Evolutionary conservation across 1,139 yeast genomes (phyloP), one percentile per base, ranked within the genome.

Genomic region (Scheffersomyces quercinus): DNA sequence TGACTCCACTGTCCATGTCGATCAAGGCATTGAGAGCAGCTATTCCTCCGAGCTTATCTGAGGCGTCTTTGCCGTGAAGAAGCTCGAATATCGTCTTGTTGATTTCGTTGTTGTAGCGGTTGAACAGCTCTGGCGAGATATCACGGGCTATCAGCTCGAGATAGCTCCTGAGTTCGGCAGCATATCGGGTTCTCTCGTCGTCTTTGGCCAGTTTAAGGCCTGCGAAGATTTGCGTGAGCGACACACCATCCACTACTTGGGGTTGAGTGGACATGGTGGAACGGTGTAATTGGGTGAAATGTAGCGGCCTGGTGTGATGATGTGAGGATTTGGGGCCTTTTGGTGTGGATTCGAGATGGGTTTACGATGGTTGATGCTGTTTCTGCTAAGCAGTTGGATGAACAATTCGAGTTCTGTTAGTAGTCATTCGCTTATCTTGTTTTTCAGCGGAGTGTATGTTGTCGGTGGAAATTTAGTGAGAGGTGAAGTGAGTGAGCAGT

Each of bases 21-120:
- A 93, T 88, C 51, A 93, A 75, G 11, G 95, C 83, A 64, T 89
- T 95, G 47, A 93, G 85, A 7, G 97, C 98, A 12, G 89, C 80
- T 33, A 91, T 85, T 31, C 97, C 98, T 9, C 98, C 98, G 34
- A 91, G 75, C 50, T 88, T 84, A 51, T 86, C 90, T 29, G 76
- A 67, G 1, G 84, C 69, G 53, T 86, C 93, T 10, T 82, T 79
- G 9, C 93, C 82, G 53, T 89, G 90, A 40, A 90, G 79, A 42
- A 90, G 73, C 59, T 88, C 97, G 62, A 89, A 91, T 28, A 93
- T 88, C 48, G 87, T 82, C 59, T 89, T 88, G 68, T 91, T 90
- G 50, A 93, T 85, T 49, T 86, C 95, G 60, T 87, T 89, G 63
- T 87, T 88, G 63, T 87, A 87, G 36, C 90, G 68, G 46, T 87